phyloP scores from a whole-genome alignment of 306 rosid species.

The Mimosa pudica region DNA sequence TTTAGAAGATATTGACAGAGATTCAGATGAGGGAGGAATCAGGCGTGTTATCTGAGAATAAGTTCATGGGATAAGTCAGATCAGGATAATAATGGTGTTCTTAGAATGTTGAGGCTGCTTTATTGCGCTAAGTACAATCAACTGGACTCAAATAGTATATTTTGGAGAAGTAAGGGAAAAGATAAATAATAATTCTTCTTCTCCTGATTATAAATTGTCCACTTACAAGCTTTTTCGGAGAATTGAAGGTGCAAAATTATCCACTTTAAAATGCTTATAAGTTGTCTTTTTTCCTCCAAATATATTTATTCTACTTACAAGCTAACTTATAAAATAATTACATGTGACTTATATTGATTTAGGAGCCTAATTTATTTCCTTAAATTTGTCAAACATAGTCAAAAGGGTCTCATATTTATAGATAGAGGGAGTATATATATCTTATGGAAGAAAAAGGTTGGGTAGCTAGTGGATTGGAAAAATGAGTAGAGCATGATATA shows the following conservation, averaged over 20 bases:
- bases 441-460: neutral
- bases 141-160: slow-evolving; percentile 15
- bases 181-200: neutral
- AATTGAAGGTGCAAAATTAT: no score
- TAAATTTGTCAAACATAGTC: no score
- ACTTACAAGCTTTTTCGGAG: no score
- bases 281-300: no score
- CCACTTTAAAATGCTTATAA: no score
- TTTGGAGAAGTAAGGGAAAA: neutral
- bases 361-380: no score
- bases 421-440: no score
- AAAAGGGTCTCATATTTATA: no score
- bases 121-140: slow-evolving; percentile 30
- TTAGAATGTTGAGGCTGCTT: slow-evolving; percentile 44
- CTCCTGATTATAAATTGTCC: no score
- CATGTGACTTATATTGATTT: no score
- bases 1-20: slow-evolving; percentile 44
- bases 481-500: slow-evolving; percentile 25
- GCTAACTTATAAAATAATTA: no score
- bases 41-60: slow-evolving; percentile 27
- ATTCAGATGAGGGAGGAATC: slow-evolving; percentile 22
- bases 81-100: slow-evolving; percentile 43
- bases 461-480: slow-evolving; percentile 20
- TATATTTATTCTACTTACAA: no score
- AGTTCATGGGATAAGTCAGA: slow-evolving; percentile 33